A percentile compares a stretch with the other conserved stretches of the same genome.
Evolutionary conservation across 305 asterid species (phyloP).

Genomic region (Fraxinus dipetala): DNA sequence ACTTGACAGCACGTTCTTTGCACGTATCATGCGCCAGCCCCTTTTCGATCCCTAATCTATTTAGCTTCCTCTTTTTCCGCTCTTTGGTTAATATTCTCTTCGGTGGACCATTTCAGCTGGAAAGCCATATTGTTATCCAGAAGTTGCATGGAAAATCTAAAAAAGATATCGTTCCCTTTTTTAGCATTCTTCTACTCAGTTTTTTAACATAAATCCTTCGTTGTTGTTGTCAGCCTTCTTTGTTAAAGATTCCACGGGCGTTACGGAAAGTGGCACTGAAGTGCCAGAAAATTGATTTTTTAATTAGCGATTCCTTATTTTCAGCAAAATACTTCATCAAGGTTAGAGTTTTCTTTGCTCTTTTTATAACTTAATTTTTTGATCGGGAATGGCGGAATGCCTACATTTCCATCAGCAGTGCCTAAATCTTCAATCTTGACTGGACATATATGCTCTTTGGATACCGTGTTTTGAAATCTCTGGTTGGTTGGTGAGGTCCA

Average conservation of each 20-base stretch:
- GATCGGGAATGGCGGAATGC: background rate
- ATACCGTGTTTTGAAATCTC: background rate
- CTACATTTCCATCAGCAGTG: background rate
- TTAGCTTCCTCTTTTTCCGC: background rate
- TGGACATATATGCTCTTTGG: background rate
- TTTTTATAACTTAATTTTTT: background rate
- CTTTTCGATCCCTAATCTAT: background rate
- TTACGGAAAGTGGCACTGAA: background rate
- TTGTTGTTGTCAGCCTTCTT: slow-evolving; percentile 1
- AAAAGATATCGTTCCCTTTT: background rate
- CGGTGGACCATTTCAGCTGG: background rate
- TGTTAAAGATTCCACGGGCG: background rate
- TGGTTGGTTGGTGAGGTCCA: background rate
- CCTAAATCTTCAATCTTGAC: background rate
- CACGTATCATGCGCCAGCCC: background rate
- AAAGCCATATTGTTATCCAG: background rate
- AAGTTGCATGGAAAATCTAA: background rate
- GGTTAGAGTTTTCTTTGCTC: background rate
- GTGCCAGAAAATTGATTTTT: background rate
- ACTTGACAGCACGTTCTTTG: background rate
- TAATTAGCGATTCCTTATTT: background rate
- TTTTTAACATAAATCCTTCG: background rate
- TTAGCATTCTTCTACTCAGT: background rate
- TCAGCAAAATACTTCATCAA: background rate
- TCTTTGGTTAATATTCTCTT: background rate